Evolutionary conservation across 1,139 yeast species (phyloP).

Genomic region (Taiozyma sp.): DNA sequence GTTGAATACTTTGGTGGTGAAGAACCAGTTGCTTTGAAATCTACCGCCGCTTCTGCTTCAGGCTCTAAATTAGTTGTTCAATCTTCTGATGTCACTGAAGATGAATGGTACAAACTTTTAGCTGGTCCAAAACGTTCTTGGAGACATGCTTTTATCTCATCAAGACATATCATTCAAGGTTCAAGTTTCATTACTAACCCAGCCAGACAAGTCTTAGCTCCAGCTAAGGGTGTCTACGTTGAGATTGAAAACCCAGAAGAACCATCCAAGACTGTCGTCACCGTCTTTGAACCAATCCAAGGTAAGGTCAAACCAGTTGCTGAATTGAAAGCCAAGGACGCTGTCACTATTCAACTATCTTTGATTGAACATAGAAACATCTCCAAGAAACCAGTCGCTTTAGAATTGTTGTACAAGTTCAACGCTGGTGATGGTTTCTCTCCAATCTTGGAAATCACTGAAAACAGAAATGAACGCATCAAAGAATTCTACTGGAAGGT

Average conservation of each 20-base stretch:
- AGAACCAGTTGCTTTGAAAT: slow-evolving; percentile 39
- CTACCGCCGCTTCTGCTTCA: slow-evolving; percentile 27
- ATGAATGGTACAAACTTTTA: slow-evolving; percentile 72
- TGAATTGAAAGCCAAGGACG: slow-evolving; percentile 47
- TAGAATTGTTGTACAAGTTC: slow-evolving; percentile 76
- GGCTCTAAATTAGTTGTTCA: slow-evolving; percentile 40
- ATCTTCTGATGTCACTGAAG: slow-evolving; percentile 45
- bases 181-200: slow-evolving; percentile 76
- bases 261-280: slow-evolving; percentile 53
- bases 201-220: slow-evolving; percentile 73
- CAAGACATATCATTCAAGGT: slow-evolving; percentile 82
- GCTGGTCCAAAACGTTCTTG: slow-evolving; percentile 81
- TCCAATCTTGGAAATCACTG: slow-evolving; percentile 88
- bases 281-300: slow-evolving; percentile 65
- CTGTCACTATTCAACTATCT: slow-evolving; percentile 55
- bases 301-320: slow-evolving; percentile 73
- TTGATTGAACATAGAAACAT: slow-evolving; percentile 89
- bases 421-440: slow-evolving; percentile 88
- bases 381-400: slow-evolving; percentile 66
- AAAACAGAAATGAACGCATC: slow-evolving; percentile 87
- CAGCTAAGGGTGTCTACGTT: slow-evolving; percentile 61
- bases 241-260: slow-evolving; percentile 51
- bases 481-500: slow-evolving; percentile 96
- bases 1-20: slow-evolving; percentile 87
- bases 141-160: slow-evolving; percentile 87